phyloP scores from a whole-genome alignment of 2,329 filamentous ascomycete genomes.

The Trichoderma atroviride region DNA sequence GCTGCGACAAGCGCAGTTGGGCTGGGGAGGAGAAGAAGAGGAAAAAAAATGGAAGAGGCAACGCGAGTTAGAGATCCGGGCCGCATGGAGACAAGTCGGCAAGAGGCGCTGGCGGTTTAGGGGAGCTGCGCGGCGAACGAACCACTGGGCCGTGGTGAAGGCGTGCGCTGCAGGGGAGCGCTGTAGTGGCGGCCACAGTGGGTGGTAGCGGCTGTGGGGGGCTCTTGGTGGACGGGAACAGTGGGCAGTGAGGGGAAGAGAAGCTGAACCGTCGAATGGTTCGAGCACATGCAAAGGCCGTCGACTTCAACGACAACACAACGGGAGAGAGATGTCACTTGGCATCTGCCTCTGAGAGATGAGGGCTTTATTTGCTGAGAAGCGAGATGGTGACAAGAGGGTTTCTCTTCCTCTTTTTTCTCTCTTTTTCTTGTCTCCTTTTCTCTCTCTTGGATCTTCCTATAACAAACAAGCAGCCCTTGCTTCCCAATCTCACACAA shows the following conservation, averaged over 20 bases:
- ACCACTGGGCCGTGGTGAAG: slow-evolving; percentile 7
- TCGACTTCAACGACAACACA: slow-evolving; percentile 13
- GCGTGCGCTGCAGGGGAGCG: slow-evolving; percentile 16
- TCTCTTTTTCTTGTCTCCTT: not conserved
- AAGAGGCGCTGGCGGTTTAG: not conserved
- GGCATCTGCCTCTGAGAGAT: not conserved
- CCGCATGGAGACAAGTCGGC: not conserved
- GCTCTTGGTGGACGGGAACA: not conserved
- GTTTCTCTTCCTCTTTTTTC: not conserved
- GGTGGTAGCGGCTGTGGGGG: slow-evolving; percentile 22
- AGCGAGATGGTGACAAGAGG: not conserved
- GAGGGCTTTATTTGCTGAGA: not conserved
- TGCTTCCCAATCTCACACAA: not conserved
- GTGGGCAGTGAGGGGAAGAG: not conserved
- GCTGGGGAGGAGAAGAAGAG: not conserved
- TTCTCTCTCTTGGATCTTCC: not conserved
- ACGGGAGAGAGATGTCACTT: slow-evolving; percentile 12
- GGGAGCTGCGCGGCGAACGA: slow-evolving; percentile 10
- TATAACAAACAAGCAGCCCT: not conserved
- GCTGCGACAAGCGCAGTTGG: slow-evolving; percentile 25
- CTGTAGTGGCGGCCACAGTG: slow-evolving; percentile 10
- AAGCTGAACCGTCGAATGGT: not conserved
- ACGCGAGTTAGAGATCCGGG: not conserved
- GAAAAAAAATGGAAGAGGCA: not conserved
- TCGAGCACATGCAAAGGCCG: slow-evolving; percentile 18